phyloP scores from a whole-genome alignment of 2,329 filamentous ascomycete genomes.

The Fusarium sp. region DNA sequence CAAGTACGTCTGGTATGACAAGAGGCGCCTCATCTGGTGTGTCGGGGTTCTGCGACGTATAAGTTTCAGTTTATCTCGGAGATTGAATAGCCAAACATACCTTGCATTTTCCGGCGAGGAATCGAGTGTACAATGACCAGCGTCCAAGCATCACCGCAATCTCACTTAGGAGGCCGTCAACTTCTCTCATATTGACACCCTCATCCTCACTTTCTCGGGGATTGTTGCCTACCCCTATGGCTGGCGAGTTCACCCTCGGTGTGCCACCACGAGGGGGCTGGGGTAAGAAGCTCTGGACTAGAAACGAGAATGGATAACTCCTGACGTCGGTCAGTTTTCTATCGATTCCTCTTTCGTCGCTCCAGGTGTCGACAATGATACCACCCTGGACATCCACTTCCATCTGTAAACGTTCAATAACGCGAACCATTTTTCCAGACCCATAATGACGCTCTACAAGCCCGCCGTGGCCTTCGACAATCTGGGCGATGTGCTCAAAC shows the following conservation, averaged over 20 bases:
- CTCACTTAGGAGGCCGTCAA: slow-evolving; percentile 88
- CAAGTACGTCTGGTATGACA: slow-evolving; percentile 76
- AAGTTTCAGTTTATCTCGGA: slow-evolving; percentile 10
- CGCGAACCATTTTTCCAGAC: slow-evolving; percentile 88
- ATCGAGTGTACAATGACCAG: slow-evolving; percentile 92
- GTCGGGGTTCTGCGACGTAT: slow-evolving; percentile 57
- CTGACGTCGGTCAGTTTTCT: slow-evolving; percentile 93
- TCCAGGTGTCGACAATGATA: slow-evolving; percentile 95
- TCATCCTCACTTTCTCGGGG: slow-evolving; percentile 83
- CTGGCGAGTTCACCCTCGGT: slow-evolving; percentile 80
- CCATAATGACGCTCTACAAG: slow-evolving; percentile 96
- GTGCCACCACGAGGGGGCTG: slow-evolving; percentile 72
- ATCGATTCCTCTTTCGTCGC: slow-evolving; percentile 85
- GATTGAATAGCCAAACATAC: slow-evolving; percentile 56
- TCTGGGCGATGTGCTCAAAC: slow-evolving; percentile 97
- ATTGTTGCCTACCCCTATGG: slow-evolving; percentile 64
- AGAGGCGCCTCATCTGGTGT: slow-evolving; percentile 65
- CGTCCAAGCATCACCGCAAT: slow-evolving; percentile 90
- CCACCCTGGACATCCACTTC: slow-evolving; percentile 97
- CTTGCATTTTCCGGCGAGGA: slow-evolving; percentile 86
- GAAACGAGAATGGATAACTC: slow-evolving; percentile 96
- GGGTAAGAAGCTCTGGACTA: slow-evolving; percentile 92
- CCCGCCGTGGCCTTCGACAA: slow-evolving; percentile 89
- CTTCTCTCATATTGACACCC: slow-evolving; percentile 94
- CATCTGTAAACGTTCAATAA: slow-evolving; percentile 91